Percentiles rank a stretch among this genome's conserved stretches.
These are phyloP conservation scores for Arabis hirsuta DNA, from an alignment of 345 rosid genomes.

Conservation along the genomic window DNA sequence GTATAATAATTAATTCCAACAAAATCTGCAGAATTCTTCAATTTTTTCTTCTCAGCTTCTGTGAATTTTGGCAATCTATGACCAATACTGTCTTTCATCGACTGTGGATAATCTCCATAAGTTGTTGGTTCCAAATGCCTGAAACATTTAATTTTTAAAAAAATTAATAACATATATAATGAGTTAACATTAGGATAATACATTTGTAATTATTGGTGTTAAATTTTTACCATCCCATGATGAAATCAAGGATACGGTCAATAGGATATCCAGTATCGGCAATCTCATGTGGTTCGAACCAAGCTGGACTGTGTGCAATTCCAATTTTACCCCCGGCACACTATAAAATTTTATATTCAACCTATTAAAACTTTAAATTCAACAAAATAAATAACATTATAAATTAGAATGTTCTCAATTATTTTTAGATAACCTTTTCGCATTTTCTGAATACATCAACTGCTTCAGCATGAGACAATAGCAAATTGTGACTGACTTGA, in stretches of 20 bases:
- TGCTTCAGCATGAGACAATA: slow-evolving; percentile 37
- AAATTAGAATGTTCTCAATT: too few relatives aligned
- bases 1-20: slow-evolving; percentile 57
- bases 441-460: slow-evolving; percentile 35
- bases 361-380: not conserved
- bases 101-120: slow-evolving; percentile 54
- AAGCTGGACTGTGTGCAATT: slow-evolving; percentile 46
- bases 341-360: slow-evolving; percentile 21
- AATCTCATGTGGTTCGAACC: slow-evolving; percentile 44
- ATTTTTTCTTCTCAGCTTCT: slow-evolving; percentile 32
- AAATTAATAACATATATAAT: not conserved
- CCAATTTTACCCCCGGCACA: slow-evolving; percentile 44
- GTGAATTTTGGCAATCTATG: slow-evolving; percentile 54
- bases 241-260: slow-evolving; percentile 44
- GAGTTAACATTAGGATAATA: not conserved
- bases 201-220: not conserved
- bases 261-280: slow-evolving; percentile 26
- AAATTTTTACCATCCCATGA: slow-evolving; percentile 40
- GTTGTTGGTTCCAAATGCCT: slow-evolving; percentile 56
- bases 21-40: slow-evolving; percentile 53
- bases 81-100: slow-evolving; percentile 50
- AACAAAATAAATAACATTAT: too few relatives aligned
- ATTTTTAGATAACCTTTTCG: slow-evolving; percentile 33
- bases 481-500: slow-evolving; percentile 43
- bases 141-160: not conserved